Percentiles rank a stretch among this genome's conserved stretches.
phyloP scores from a whole-genome alignment of 2,329 filamentous ascomycete species.

The Spiromastix sp. region DNA sequence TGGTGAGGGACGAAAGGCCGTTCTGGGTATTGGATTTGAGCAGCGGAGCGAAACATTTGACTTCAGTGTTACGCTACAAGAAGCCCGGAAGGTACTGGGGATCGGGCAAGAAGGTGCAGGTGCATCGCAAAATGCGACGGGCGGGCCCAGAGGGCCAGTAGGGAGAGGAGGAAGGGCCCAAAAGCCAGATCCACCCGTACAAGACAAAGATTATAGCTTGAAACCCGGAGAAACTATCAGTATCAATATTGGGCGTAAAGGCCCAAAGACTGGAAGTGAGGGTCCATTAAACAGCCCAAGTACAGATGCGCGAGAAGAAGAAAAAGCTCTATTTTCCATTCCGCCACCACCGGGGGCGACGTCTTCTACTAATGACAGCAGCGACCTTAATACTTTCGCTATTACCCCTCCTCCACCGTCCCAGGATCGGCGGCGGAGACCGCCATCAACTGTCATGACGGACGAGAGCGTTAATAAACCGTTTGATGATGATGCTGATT shows the following conservation, averaged over 20 bases:
- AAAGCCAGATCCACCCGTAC: slow-evolving; percentile 14
- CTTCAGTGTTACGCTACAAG: slow-evolving; percentile 69
- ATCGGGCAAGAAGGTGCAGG: slow-evolving; percentile 38
- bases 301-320: slow-evolving; percentile 23
- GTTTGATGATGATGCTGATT: slow-evolving; percentile 74
- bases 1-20: slow-evolving; percentile 66
- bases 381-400: slow-evolving; percentile 14
- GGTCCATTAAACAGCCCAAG: slow-evolving; percentile 2
- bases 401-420: slow-evolving; percentile 58
- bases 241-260: slow-evolving; percentile 56
- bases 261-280: slow-evolving; percentile 5
- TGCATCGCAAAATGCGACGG: slow-evolving; percentile 1
- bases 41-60: slow-evolving; percentile 80
- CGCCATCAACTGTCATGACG: slow-evolving; percentile 42
- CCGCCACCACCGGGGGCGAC: slow-evolving; percentile 49
- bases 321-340: slow-evolving; percentile 56
- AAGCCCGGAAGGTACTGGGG: slow-evolving; percentile 60
- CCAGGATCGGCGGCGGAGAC: slow-evolving; percentile 45
- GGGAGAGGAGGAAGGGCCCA: neutral
- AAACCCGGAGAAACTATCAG: slow-evolving; percentile 87
- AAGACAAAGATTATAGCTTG: slow-evolving; percentile 61
- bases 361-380: neutral
- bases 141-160: slow-evolving; percentile 7
- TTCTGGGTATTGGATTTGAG: slow-evolving; percentile 78
- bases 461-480: slow-evolving; percentile 42